Conservation (phyloP, 164 flowering plant species). For the Nymphaea colorata region DNA sequence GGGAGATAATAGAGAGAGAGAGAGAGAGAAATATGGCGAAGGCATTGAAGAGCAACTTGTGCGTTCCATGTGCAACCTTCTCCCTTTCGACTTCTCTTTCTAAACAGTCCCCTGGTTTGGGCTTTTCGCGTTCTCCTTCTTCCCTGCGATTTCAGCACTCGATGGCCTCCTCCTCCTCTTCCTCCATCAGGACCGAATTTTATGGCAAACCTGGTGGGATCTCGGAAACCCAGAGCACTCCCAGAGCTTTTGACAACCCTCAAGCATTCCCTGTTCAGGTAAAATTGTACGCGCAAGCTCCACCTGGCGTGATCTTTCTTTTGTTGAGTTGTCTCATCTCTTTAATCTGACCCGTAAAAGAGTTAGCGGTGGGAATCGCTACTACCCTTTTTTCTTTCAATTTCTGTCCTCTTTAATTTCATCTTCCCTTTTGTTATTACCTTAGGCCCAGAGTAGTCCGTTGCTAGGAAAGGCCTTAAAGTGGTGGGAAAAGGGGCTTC, state of each 20-base stretch:
- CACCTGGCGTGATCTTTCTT: too few species aligned
- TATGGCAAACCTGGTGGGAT: conserved; percentile 14
- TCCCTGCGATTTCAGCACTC: conserved; percentile 12
- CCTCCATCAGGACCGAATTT: conserved; percentile 9
- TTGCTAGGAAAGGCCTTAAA: conserved; percentile 39
- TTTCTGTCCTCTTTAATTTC: neutral
- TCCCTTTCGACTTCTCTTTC: conserved; percentile 7
- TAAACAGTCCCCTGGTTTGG: conserved; percentile 2
- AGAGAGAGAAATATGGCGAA: conserved; percentile 15
- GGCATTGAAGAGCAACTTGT: conserved; percentile 15
- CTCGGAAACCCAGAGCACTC: conserved; percentile 5
- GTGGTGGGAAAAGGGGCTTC: conserved; percentile 81
- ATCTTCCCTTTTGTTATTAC: neutral
- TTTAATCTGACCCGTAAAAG: neutral
- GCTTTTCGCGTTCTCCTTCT: conserved; percentile 1
- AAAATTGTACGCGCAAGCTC: neutral
- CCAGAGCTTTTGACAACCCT: conserved; percentile 3
- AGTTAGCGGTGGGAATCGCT: neutral
- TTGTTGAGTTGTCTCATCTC: neutral
- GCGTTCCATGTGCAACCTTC: conserved; percentile 8
- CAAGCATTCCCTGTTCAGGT: conserved; percentile 19
- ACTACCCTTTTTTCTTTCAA: neutral
- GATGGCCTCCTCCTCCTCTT: conserved; percentile 5
- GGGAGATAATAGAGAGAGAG: too few species aligned
- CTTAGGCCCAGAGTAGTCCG: conserved; percentile 4